Percentiles rank a stretch among this genome's conserved stretches.
phyloP scores from a whole-genome alignment of 345 rosid genomes.

The Hibiscus syriacus region DNA sequence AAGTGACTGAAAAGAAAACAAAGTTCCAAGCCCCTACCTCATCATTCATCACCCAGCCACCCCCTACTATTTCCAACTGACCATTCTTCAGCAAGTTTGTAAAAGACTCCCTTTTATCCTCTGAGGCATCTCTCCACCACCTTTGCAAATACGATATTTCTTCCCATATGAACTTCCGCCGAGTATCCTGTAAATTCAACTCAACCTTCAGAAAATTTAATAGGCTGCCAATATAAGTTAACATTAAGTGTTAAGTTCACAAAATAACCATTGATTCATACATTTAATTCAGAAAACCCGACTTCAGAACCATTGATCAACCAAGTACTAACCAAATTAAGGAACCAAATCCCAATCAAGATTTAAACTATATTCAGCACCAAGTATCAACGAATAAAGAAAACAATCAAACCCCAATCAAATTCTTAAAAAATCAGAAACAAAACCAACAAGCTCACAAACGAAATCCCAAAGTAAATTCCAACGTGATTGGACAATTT shows the following conservation, averaged over 20 bases:
- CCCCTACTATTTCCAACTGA: constrained; percentile 95
- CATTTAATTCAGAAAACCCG: too few species aligned
- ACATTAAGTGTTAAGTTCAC: background rate
- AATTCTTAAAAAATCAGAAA: too few species aligned
- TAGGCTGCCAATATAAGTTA: background rate
- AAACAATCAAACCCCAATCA: background rate
- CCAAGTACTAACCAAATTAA: background rate
- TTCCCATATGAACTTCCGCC: constrained; percentile 97
- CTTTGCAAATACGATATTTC: constrained; percentile 96
- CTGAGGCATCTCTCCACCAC: constrained; percentile 97
- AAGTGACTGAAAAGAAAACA: background rate
- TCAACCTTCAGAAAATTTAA: background rate
- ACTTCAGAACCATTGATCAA: background rate
- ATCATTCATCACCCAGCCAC: constrained; percentile 99
- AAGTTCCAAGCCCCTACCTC: constrained; percentile 44
- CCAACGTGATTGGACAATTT: background rate
- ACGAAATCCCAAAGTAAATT: background rate
- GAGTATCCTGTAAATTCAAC: constrained; percentile 48
- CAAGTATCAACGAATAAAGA: background rate
- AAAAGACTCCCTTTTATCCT: constrained; percentile 55
- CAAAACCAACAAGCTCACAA: background rate
- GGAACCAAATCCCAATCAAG: background rate
- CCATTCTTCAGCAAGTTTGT: constrained; percentile 72
- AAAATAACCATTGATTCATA: background rate
- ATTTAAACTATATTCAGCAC: background rate